Evolutionary conservation across 2,329 filamentous ascomycete genomes (phyloP), one percentile per base, ranked within the genome.

Genomic region (Chalaropsis thielavioides): DNA sequence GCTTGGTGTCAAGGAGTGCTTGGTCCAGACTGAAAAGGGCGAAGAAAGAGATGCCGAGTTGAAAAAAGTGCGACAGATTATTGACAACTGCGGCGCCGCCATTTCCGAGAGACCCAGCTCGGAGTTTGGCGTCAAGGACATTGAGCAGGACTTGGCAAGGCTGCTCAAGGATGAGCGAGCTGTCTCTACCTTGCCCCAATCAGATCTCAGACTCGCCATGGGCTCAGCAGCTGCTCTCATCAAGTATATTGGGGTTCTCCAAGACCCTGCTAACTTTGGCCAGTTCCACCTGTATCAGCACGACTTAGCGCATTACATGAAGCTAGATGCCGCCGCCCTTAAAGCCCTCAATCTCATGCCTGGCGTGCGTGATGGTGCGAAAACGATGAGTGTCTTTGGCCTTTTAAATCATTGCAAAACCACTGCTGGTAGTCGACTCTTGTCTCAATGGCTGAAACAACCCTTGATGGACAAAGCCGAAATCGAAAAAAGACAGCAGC

Each of bases 271-370:
- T 65, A 99, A 99, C 75, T 97, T 96, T 74, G 94, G 95, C 2
- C 92, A 99, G 72, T 99, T 95, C 72, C 90, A 92, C 74, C 82
- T 99, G 17, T 99, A 97, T 72, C 94, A 99, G 75, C 94, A 99
- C 74, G 94, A 99, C 72, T 77, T 99, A 56, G 87, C 92, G 1
- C 92, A 99, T 71, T 99, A 90, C 74, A 99, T 99, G 94, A 99
- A 96, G 76, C 81, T 99, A 3, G 94, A 99, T 75, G 91, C 95
- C 0, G 90, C 94, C 0, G 94, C 94, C 0, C 78, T 99, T 54
- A 92, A 95, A 71, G 94, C 94, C 0, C 81, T 99, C 64, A 99
- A 99, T 71, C 81, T 99, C 44, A 97, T 99, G 92, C 95, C 94
- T 4, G 92, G 94, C 4, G 90, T 90, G 0, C 85, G 91, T 69